Evolutionary conservation across 2,329 filamentous ascomycete species (phyloP), one percentile per base, ranked within the genome.

Genomic region (Coniochaeta prunicola): DNA sequence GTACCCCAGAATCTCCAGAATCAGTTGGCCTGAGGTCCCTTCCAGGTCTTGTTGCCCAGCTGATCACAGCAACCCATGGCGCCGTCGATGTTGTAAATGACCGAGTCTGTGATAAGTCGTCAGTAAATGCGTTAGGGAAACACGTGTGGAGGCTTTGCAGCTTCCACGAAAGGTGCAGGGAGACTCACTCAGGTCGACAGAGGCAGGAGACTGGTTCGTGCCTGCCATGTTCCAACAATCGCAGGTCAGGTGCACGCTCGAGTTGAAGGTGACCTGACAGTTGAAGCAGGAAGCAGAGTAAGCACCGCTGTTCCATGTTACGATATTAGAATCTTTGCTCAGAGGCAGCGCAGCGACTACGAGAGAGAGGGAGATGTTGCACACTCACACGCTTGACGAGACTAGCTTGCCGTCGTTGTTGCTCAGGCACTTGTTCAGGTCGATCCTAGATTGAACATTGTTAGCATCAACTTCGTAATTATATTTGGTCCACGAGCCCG

Each of bases 71-170:
- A 77, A 17, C 71, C 72, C 55, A 75, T 62, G n/a, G 62, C 61
- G 5, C 75, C 74, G 45, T 76, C 64, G 8, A 66, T 65, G 58
- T 76, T 72, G 63, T 69, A 72, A 30, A 77, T 58, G 19, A 74
- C 56, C 5, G 64, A 64, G 61, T 76, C 74, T 76, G 17, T 12
- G 33, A 21, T 3, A 53, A 2, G 12, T 54, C 6, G 19, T 34
- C n/a, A 33, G 50, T 54, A 15, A 30, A 19, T 50, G 24, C 30
- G 10, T 17, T 8, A 13, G 7, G 4, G 7, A 15, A 15, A 15
- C 13, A 15, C 36, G 9, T 15, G 6, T 8, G 6, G 6, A 12
- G 31, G 31, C 31, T 12, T 15, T 53, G 45, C 5, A 28, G 15
- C 7, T 8, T 28, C 9, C 8, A 24, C 12, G 15, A 28, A 34